phyloP scores from a whole-genome alignment of 306 rosid species.

The Castanospermum australe region DNA sequence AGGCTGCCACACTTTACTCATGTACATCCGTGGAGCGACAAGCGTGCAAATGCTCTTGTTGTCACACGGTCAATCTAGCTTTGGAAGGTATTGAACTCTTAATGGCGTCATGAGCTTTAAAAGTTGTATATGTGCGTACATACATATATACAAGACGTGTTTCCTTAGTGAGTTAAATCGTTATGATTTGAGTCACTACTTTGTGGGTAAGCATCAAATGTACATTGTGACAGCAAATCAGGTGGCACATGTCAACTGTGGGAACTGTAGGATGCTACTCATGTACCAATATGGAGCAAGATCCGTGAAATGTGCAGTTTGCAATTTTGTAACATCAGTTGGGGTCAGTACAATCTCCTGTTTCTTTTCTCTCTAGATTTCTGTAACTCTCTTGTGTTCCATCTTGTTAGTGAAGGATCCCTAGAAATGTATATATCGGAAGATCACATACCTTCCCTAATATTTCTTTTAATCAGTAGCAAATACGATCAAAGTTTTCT shows the following conservation, averaged over 20 bases:
- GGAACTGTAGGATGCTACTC: conserved; percentile 85
- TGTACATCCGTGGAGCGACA: conserved; percentile 93
- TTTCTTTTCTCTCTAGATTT: background rate
- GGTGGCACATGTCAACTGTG: conserved; percentile 92
- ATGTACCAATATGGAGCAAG: conserved; percentile 91
- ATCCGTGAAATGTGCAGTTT: conserved; percentile 86
- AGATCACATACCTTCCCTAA: background rate
- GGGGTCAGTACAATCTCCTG: conserved; percentile 59
- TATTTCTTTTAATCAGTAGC: background rate
- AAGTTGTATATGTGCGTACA: background rate
- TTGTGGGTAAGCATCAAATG: conserved; percentile 6
- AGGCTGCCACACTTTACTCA: conserved; percentile 89
- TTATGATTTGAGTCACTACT: background rate
- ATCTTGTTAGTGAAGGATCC: conserved; percentile 2
- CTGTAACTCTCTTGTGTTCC: background rate
- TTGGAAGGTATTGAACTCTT: conserved; percentile 63
- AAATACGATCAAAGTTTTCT: background rate
- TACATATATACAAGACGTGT: background rate
- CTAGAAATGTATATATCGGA: background rate
- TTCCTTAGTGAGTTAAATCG: background rate
- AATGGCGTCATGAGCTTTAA: background rate
- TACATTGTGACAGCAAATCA: conserved; percentile 70
- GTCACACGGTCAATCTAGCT: conserved; percentile 89
- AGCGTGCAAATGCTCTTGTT: conserved; percentile 92
- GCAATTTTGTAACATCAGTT: conserved; percentile 87